Base-by-base conservation (phyloP, 192 early-diverging fungal species). In the Coemansia sp. region DNA sequence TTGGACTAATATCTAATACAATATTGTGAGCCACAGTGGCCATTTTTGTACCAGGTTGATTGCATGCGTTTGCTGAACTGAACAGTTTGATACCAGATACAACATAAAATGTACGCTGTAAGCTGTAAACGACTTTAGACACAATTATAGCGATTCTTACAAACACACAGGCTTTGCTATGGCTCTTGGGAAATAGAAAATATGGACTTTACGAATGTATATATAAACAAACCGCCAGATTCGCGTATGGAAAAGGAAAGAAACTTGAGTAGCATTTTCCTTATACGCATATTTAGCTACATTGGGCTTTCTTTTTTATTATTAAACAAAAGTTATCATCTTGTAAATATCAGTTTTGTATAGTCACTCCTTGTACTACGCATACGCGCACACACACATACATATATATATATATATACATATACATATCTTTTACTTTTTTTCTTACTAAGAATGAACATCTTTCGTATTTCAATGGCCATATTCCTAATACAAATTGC, bases 1-100 rank as follows among this genome's bases (percentile, higher is more conserved):
- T 54, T 56, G 63, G 31, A 42, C 61, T 45, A 45, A 45, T 45
- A 33, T 38, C 17, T 20, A 4, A 38, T 58, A n/a, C n/a, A n/a
- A n/a, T 31, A 25, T 55, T 55, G n/a, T 25, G 32, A 31, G 33
- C 33, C 56, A 38, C 56, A 33, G 34, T 33, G 11, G 12, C 28
- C 4, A 22, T 25, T 55, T 29, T 45, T 3, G 12, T 11, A 45
- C 3, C 42, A 45, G 42, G 8, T 45, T 12, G 42, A 45, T 45
- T 45, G 16, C 10, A 45, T 11, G 42, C 42, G 16, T 45, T 45
- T 45, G 42, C 42, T 45, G 3, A 11, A 45, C 42, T 45, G 10
- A 45, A 45, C 42, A 45, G 5, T 11, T 7, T 45, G 42, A 7
- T 14, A 45, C 42, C 2, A 45, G 42, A n/a, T n/a, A n/a, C n/a